These are phyloP conservation scores for Gracilaria vermiculophylla DNA, from an alignment of 23 red algal species.

Conservation along the genomic window DNA sequence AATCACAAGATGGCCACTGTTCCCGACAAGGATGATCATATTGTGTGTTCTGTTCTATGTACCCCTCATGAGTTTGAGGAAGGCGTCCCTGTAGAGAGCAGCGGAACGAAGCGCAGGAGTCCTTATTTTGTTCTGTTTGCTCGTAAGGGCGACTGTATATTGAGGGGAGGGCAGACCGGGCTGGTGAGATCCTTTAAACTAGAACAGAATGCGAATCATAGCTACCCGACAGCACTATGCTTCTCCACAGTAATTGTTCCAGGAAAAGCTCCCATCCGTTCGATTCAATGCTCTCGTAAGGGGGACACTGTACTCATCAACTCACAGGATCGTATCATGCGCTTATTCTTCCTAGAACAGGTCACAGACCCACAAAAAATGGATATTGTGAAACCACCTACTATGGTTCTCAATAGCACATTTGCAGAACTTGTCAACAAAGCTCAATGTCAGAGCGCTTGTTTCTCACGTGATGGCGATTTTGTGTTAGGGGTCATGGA, in stretches of 20 bases:
- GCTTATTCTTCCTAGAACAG: constrained; percentile 40
- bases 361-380: background rate
- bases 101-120: constrained; percentile 15
- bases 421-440: constrained; percentile 68
- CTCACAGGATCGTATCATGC: constrained; percentile 65
- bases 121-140: constrained; percentile 43
- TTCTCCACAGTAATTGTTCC: constrained; percentile 32
- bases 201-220: background rate
- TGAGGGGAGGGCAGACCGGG: constrained; percentile 50
- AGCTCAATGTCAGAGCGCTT: constrained; percentile 43
- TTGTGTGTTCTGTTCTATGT: constrained; percentile 26
- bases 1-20: constrained; percentile 40
- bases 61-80: constrained; percentile 29
- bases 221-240: background rate
- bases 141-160: background rate
- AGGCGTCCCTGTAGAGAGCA: constrained; percentile 37
- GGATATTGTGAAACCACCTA: background rate
- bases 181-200: constrained; percentile 36
- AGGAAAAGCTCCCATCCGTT: constrained; percentile 39
- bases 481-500: constrained; percentile 63
- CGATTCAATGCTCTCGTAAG: constrained; percentile 44
- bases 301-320: constrained; percentile 45
- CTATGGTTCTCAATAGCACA: constrained; percentile 12
- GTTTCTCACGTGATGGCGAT: constrained; percentile 75
- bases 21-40: background rate